Percentiles rank a stretch among this genome's conserved stretches.
Conservation (phyloP, 176 grass and related monocot genomes). For the Eleusine indica region DNA sequence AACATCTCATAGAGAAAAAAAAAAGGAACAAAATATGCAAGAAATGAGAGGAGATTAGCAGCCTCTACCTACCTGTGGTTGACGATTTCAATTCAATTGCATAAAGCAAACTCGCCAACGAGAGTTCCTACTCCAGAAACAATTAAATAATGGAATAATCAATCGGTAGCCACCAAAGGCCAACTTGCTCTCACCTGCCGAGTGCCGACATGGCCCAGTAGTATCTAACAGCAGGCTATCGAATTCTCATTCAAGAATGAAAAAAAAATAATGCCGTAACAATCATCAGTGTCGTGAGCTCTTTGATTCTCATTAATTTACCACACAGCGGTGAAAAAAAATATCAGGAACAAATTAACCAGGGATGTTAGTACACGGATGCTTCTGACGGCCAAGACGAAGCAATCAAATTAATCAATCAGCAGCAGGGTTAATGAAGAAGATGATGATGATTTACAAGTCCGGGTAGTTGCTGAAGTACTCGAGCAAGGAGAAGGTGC, state of each 20-base stretch:
- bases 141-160: conserved; percentile 1
- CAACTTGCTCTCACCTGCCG: conserved; percentile 14
- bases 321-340: conserved; percentile 3
- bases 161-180: conserved; percentile 26
- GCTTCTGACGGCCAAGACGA: neutral
- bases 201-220: neutral
- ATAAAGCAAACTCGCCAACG: neutral
- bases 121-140: conserved; percentile 1
- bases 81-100: conserved; percentile 20
- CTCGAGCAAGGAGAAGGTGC: conserved; percentile 40
- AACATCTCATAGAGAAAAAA: neutral
- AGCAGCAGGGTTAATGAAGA: neutral
- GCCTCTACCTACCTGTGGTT: conserved; percentile 1
- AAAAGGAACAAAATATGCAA: neutral
- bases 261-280: neutral
- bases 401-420: conserved; percentile 14
- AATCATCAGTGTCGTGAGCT: neutral
- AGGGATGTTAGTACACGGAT: neutral
- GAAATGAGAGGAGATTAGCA: neutral
- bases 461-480: conserved; percentile 56
- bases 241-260: neutral
- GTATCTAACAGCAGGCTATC: neutral
- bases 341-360: neutral
- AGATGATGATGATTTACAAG: conserved; percentile 34
- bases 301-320: neutral